Evolutionary conservation across 164 flowering plant genomes (phyloP).

Genomic region (Nymphaea thermarum): DNA sequence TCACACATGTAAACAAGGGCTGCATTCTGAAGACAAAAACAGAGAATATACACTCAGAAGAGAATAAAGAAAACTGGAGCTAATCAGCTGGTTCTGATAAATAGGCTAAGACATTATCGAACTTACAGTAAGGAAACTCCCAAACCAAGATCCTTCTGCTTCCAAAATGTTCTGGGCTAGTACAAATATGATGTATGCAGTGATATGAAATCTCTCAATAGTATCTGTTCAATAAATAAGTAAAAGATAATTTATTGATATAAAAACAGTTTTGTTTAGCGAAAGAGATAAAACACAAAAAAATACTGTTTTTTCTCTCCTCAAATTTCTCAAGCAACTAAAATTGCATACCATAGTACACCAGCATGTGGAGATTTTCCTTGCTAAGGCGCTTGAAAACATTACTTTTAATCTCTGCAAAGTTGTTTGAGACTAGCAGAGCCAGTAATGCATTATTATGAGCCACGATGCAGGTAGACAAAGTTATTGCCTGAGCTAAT

Average conservation of each 20-base stretch:
- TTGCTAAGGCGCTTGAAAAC: slow-evolving; percentile 95
- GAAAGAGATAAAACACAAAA: no score
- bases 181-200: slow-evolving; percentile 75
- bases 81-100: not conserved
- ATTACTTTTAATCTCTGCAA: slow-evolving; percentile 93
- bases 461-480: slow-evolving; percentile 91
- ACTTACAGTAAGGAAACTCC: slow-evolving; percentile 73
- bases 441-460: slow-evolving; percentile 94
- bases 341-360: slow-evolving; percentile 58
- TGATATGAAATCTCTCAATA: slow-evolving; percentile 88
- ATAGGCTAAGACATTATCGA: not conserved
- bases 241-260: not conserved
- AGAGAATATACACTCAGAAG: not conserved
- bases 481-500: slow-evolving; percentile 93
- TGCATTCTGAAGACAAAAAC: slow-evolving; percentile 49
- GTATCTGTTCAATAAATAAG: slow-evolving; percentile 53
- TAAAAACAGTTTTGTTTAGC: no score
- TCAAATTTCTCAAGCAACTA: no score
- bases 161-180: slow-evolving; percentile 94
- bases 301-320: no score
- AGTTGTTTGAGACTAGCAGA: slow-evolving; percentile 86
- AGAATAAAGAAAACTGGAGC: not conserved
- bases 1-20: slow-evolving; percentile 71
- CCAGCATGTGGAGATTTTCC: slow-evolving; percentile 76
- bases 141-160: slow-evolving; percentile 96